Evolutionary conservation across 495 filamentous ascomycete species (phyloP).

Genomic region (Aspergillus olivimuriae): DNA sequence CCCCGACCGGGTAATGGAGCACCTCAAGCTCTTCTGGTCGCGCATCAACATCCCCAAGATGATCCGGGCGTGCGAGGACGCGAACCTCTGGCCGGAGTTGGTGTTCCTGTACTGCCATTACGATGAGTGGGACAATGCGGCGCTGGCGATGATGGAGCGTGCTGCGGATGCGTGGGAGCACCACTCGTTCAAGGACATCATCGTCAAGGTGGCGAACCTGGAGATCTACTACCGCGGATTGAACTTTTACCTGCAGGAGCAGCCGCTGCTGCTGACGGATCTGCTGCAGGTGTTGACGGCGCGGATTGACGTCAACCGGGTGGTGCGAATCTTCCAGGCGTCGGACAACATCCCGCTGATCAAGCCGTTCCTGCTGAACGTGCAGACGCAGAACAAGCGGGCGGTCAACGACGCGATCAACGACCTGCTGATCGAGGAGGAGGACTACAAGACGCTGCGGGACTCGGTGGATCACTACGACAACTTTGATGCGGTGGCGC

Average conservation of each 20-base stretch:
- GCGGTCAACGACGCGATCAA: conserved; percentile 98
- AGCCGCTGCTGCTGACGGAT: conserved; percentile 91
- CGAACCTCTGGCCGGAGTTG: conserved; percentile 94
- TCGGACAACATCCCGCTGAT: conserved; percentile 98
- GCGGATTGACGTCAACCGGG: conserved; percentile 95
- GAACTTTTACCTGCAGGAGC: conserved; percentile 97
- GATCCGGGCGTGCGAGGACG: conserved; percentile 91
- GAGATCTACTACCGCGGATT: conserved; percentile 98
- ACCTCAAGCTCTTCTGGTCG: conserved; percentile 98
- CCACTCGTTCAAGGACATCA: conserved; percentile 98
- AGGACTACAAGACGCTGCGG: conserved; percentile 96
- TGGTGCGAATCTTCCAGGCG: conserved; percentile 96
- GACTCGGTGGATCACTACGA: conserved; percentile 98
- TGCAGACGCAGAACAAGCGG: conserved; percentile 96
- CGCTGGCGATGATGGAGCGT: conserved; percentile 98
- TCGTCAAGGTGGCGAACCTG: conserved; percentile 95
- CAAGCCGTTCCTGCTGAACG: conserved; percentile 97
- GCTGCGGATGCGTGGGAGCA: conserved; percentile 98
- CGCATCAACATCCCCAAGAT: conserved; percentile 98
- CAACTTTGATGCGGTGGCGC: conserved; percentile 96
- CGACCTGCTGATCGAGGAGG: conserved; percentile 95
- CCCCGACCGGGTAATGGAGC: conserved; percentile 95
- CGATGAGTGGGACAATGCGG: conserved; percentile 98
- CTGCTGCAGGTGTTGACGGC: conserved; percentile 85
- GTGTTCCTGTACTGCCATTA: conserved; percentile 99